Evolutionary conservation across 805 yeast genomes (phyloP), one percentile per base, ranked within the genome.

Genomic region (Wickerhamomyces sydowiorum): DNA sequence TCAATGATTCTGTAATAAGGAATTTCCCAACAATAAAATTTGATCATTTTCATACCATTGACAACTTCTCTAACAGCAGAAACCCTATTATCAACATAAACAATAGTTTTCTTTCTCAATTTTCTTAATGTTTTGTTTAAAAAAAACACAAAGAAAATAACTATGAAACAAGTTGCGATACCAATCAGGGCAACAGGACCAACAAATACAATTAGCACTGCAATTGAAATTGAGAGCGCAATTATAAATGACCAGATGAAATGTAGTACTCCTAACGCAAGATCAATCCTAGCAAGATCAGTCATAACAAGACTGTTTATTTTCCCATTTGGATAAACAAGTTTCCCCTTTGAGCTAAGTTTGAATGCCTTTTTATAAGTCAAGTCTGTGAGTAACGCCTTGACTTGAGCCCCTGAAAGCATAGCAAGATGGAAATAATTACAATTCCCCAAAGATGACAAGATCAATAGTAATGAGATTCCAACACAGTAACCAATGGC

Each of bases 401-500:
- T 79, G 30, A 73, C 75, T 56, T 80, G 78, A n/a, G 83, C 85
- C 48, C 96, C 96, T 10, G 75, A 67, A 42, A 80, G 54, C 67
- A 75, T 74, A 4, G 86, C 66, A 24, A 66, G 64, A 51, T 80
- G 80, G 57, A 85, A 83, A 48, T 72, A 80, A 55, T 81, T 84
- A 39, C 86, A 81, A 39, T 80, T 66, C 34, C 64, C 51, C 10
- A 77, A 35, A 30, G 81, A 76, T 41, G 70, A 64, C 1, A 67
- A 30, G n/a, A 76, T 48, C 49, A 83, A 75, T 59, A 89, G 65
- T 1, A 67, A 49, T 34, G 80, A 73, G 9, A 85, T 70, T 17
- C 90, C 95, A 37, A 88, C 64, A 10, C 90, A 82, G 51, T 76
- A 84, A 9, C 93, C 96, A 17, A 85, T 69, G 44, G 96, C 96